phyloP scores from a whole-genome alignment of 2,329 filamentous ascomycete species.

The Arthrobotrys entomopaga region DNA sequence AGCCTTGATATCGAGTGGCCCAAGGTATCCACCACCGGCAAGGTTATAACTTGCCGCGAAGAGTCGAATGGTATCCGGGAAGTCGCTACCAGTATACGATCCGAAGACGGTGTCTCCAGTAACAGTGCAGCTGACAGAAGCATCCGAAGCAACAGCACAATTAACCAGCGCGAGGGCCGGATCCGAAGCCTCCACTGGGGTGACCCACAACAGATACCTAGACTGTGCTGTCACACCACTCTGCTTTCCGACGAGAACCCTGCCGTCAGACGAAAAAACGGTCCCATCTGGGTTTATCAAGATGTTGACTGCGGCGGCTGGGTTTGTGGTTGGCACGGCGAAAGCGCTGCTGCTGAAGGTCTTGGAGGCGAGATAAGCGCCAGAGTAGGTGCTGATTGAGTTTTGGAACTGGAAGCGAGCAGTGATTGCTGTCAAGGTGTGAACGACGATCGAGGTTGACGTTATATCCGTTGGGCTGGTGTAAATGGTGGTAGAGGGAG shows the following conservation, averaged over 20 bases:
- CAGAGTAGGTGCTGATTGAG: not conserved
- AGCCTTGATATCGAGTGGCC: slow-evolving; percentile 6
- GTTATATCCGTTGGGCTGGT: not conserved
- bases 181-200: not conserved
- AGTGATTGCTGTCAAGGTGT: slow-evolving; percentile 11
- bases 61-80: slow-evolving; percentile 21
- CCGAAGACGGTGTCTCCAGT: slow-evolving; percentile 3
- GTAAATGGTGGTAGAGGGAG: slow-evolving; percentile 13
- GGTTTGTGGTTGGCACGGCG: slow-evolving; percentile 6
- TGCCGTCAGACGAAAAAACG: slow-evolving; percentile 4
- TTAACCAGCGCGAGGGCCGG: not conserved
- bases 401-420: not conserved
- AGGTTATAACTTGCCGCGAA: not conserved
- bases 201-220: slow-evolving; percentile 13
- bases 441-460: not conserved
- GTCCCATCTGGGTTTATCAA: slow-evolving; percentile 14
- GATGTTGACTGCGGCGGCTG: not conserved
- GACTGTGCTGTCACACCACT: slow-evolving; percentile 9
- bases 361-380: slow-evolving; percentile 13
- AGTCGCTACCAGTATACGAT: not conserved
- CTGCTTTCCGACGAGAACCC: slow-evolving; percentile 17
- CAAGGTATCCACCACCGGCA: not conserved
- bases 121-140: not conserved
- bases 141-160: not conserved
- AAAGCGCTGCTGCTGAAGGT: slow-evolving; percentile 1